Percentiles rank a stretch among this genome's conserved stretches.
Conservation (phyloP, 108 stramenopile species). For the Nitzschia putrida region DNA sequence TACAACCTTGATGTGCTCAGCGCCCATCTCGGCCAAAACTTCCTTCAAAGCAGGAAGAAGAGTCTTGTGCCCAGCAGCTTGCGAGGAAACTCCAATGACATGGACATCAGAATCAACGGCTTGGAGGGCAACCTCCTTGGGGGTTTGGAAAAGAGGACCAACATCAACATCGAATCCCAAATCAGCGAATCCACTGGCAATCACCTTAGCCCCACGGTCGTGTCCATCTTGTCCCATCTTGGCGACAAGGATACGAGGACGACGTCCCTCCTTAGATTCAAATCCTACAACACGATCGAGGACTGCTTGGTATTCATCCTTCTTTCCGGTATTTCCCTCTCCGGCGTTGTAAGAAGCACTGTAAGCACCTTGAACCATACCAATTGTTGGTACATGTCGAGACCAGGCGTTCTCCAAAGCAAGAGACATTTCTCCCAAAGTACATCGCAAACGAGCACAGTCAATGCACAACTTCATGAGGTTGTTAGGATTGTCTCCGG, state of each 20-base stretch:
- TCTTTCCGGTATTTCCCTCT: conserved; percentile 4
- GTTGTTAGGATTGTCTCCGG: conserved; percentile 84
- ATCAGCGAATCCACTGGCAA: conserved; percentile 95
- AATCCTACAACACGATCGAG: conserved; percentile 85
- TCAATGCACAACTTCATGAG: conserved; percentile 91
- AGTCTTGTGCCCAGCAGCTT: conserved; percentile 97
- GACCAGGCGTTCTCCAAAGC: conserved; percentile 97
- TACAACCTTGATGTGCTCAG: conserved; percentile 86
- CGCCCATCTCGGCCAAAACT: conserved; percentile 82
- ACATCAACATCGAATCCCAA: conserved; percentile 98
- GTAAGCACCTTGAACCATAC: conserved; percentile 96
- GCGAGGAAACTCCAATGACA: conserved; percentile 93
- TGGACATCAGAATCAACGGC: conserved; percentile 98
- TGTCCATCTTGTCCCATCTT: conserved; percentile 99
- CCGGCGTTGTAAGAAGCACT: conserved; percentile 58
- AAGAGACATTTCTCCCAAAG: conserved; percentile 94
- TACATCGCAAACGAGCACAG: conserved; percentile 82
- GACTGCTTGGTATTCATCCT: conserved; percentile 78
- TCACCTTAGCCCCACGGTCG: conserved; percentile 98
- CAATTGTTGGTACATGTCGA: conserved; percentile 84
- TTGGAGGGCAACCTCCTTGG: conserved; percentile 92
- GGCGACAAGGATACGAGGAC: conserved; percentile 95
- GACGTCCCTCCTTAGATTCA: conserved; percentile 87
- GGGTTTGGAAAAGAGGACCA: conserved; percentile 96
- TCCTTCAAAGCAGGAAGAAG: conserved; percentile 90